Conservation (phyloP, 2,329 filamentous ascomycete species). For the Colletotrichum sublineola region DNA sequence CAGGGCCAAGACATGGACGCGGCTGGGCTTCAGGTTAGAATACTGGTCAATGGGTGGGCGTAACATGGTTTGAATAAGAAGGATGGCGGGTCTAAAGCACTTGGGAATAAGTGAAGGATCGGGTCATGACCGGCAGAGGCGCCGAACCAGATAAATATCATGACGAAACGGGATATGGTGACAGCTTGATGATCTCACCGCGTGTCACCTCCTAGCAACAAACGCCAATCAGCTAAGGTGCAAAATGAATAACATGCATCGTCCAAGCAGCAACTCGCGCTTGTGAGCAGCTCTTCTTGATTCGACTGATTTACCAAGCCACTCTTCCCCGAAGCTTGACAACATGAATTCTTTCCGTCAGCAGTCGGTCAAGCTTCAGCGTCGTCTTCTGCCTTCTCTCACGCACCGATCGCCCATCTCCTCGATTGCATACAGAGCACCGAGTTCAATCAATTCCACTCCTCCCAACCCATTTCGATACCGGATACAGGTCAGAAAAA, state of each 20-base stretch:
- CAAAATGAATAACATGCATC: not conserved
- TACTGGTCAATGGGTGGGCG: not conserved
- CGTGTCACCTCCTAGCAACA: not conserved
- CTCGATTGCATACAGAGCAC: not conserved
- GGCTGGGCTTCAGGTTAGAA: not conserved
- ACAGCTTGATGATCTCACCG: not conserved
- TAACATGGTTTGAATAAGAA: not conserved
- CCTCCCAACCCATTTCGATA: no score
- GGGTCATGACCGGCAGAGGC: not conserved
- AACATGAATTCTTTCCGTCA: slow-evolving; percentile 1
- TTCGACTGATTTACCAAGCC: not conserved
- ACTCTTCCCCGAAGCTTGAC: not conserved
- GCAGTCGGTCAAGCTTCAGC: not conserved
- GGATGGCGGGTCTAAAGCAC: no score
- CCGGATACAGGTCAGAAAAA: not conserved
- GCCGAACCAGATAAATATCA: not conserved
- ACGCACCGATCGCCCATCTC: not conserved
- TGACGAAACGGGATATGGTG: slow-evolving; percentile 2
- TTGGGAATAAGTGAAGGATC: no score
- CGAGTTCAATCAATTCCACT: not conserved
- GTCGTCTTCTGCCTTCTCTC: not conserved
- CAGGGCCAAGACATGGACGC: not conserved
- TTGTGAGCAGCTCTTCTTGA: not conserved
- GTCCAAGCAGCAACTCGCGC: not conserved
- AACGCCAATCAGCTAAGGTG: not conserved